A percentile compares a stretch with the other conserved stretches of the same genome.
Evolutionary conservation across 2,329 filamentous ascomycete species (phyloP).

Genomic region (Basipetospora chlamydospora): DNA sequence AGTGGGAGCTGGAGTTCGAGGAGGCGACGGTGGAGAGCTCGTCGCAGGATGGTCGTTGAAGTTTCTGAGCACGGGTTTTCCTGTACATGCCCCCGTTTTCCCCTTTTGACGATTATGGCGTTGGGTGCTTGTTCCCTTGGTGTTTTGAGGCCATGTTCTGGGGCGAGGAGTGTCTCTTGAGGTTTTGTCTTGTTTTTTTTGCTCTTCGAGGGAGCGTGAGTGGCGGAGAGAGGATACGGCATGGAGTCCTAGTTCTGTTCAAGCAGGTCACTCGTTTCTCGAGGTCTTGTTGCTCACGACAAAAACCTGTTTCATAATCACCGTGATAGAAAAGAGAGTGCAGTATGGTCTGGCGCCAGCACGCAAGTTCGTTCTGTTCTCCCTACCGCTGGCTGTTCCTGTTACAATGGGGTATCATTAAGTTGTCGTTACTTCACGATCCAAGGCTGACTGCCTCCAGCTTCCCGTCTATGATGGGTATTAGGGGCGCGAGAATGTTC

Average conservation of each 20-base stretch:
- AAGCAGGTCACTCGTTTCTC: neutral
- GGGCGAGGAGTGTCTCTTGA: neutral
- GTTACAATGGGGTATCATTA: no score
- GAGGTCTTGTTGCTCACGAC: no score
- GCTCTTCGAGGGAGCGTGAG: neutral
- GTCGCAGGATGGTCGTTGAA: constrained; percentile 19
- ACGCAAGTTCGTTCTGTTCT: neutral
- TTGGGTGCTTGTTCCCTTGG: constrained; percentile 6
- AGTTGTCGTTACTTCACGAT: no score
- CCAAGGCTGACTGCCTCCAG: constrained; percentile 32
- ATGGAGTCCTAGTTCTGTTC: neutral
- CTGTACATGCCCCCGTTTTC: no score
- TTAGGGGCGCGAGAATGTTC: constrained; percentile 54
- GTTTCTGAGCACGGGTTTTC: no score
- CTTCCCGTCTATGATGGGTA: constrained; percentile 56
- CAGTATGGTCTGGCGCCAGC: no score
- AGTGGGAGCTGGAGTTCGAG: constrained; percentile 55
- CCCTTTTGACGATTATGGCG: no score
- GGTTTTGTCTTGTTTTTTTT: neutral
- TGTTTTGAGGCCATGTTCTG: neutral
- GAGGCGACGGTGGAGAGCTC: constrained; percentile 43
- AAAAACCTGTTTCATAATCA: no score
- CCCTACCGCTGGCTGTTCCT: neutral
- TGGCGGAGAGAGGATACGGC: constrained; percentile 1
- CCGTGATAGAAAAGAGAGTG: no score